Conservation (phyloP, 169 alveolate genomes). For the Plasmodium ovale region DNA sequence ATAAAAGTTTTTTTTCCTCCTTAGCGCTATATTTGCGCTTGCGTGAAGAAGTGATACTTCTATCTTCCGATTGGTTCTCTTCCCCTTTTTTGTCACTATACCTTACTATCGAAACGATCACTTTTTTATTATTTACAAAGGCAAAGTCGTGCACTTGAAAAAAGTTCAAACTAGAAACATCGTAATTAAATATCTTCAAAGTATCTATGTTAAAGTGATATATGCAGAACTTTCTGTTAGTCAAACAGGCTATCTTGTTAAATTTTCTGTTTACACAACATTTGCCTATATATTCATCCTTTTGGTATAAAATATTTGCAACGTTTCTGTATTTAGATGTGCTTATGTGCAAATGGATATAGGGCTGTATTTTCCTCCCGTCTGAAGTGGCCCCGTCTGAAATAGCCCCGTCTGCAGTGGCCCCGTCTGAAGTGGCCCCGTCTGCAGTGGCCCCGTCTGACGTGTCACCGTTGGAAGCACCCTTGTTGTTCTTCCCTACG, state of each 20-base stretch:
- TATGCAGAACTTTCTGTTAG: slow-evolving; percentile 38
- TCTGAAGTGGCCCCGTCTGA: background rate
- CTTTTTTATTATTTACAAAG: slow-evolving; percentile 15
- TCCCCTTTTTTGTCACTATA: background rate
- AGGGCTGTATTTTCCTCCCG: background rate
- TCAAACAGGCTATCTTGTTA: slow-evolving; percentile 33
- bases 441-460: background rate
- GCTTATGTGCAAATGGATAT: background rate
- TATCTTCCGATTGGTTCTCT: background rate
- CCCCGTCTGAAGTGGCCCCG: background rate
- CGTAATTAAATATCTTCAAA: slow-evolving; percentile 30
- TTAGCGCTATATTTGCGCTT: background rate
- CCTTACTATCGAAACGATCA: slow-evolving; percentile 16
- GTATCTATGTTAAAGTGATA: slow-evolving; percentile 7
- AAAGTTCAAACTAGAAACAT: slow-evolving; percentile 5
- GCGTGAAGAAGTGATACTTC: too few relatives aligned
- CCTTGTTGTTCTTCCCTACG: background rate
- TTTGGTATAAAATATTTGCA: slow-evolving; percentile 22
- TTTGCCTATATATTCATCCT: slow-evolving; percentile 18
- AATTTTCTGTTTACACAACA: slow-evolving; percentile 1
- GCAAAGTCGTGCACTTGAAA: slow-evolving; percentile 19
- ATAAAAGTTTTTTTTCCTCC: background rate
- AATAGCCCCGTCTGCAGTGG: background rate
- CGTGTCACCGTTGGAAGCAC: background rate
- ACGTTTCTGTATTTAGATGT: slow-evolving; percentile 6